Base-by-base conservation (phyloP, 495 filamentous ascomycete species). In the Penicillium desertorum region DNA sequence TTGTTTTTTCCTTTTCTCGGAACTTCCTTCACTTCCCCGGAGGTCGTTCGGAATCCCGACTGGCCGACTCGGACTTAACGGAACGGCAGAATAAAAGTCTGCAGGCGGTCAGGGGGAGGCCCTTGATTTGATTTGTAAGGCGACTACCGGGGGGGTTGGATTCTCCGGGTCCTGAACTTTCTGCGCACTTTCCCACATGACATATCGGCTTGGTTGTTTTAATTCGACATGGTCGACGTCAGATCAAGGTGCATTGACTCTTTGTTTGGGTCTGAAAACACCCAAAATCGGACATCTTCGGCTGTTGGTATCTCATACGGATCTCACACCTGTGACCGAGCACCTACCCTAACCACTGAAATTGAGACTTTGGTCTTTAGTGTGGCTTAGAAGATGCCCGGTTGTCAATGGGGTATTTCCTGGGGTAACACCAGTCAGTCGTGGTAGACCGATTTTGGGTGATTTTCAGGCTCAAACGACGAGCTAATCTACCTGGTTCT, bases 31-130 rank as follows among this genome's bases (percentile, higher is more conserved):
- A 6, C 41, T 65, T 62, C 65, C 62, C 63, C 61, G 63, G n/a
- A 8, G 6, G 0, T 7, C 58, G 52, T 25, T 61, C 61, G 55
- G 62, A 34, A 45, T 60, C 57, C 63, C 58, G 61, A 54, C 54
- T 61, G 60, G 27, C 62, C 61, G 58, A 59, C 56, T 45, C 55
- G 62, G 64, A 5, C 16, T 63, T 66, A 63, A 61, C 30, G 30
- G 9, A 11, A n/a, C 11, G 20, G 45, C 45, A 48, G 29, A 32
- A 47, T 30, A 47, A 30, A 34, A 34, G 30, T 34, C 0, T 34
- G 14, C 10, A 48, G 45, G 45, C 45, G 45, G 45, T 48, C 27
- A 32, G 4, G 5, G 1, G 11, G 10, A n/a, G n/a, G 36, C 51
- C 17, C 32, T 29, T 32, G 16, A 10, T 17, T 17, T n/a, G n/a